Evolutionary conservation across 345 rosid genomes (phyloP).

Genomic region (Pseudoturritis turrita): DNA sequence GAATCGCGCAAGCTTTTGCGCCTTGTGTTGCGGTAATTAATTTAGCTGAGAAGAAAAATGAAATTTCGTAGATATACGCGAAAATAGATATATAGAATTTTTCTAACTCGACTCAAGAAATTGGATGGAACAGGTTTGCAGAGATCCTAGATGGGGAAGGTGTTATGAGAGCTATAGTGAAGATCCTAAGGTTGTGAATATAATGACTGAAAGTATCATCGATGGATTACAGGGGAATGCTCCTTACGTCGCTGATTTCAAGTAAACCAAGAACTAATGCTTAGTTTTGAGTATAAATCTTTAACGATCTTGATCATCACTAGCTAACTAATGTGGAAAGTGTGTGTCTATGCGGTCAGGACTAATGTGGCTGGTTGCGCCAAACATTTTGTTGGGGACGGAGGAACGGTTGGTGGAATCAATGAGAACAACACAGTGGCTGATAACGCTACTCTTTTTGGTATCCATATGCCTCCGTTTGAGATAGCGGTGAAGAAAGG

Average conservation of each 20-base stretch:
- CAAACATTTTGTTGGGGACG: constrained; percentile 92
- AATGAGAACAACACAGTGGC: constrained; percentile 67
- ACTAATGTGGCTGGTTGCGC: constrained; percentile 86
- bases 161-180: constrained; percentile 96
- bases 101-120: neutral
- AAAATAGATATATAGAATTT: neutral
- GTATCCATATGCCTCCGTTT: constrained; percentile 77
- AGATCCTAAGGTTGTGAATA: constrained; percentile 61
- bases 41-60: neutral
- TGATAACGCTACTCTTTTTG: constrained; percentile 50
- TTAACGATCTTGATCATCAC: neutral
- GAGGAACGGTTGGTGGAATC: constrained; percentile 72
- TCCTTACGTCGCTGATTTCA: constrained; percentile 44
- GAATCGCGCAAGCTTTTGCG: constrained; percentile 72
- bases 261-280: constrained; percentile 7
- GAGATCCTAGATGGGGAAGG: constrained; percentile 98
- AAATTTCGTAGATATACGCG: neutral
- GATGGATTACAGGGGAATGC: constrained; percentile 80
- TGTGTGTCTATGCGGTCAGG: constrained; percentile 31
- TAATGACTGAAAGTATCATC: constrained; percentile 65
- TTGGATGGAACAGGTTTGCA: constrained; percentile 56
- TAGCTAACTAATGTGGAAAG: neutral
- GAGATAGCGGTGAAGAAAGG: constrained; percentile 68
- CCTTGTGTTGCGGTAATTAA: constrained; percentile 88
- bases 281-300: neutral